Conservation (phyloP, 257 asterid genomes). For the Plantago ovata region DNA sequence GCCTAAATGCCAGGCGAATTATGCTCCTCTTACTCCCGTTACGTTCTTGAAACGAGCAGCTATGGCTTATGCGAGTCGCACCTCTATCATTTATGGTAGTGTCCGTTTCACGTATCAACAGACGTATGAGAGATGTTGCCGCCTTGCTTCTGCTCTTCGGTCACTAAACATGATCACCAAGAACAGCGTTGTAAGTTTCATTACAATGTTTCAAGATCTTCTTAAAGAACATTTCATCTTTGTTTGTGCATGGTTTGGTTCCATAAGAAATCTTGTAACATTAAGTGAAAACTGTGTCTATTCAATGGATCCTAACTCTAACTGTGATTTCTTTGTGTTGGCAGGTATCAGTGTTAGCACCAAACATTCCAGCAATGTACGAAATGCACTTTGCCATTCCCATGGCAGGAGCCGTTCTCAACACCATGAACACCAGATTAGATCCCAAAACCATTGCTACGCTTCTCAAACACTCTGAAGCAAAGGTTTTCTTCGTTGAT, state of each 20-base stretch:
- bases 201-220: no score
- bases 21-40: constrained; percentile 61
- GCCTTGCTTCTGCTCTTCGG: constrained; percentile 69
- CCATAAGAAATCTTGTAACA: no score
- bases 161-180: constrained; percentile 46
- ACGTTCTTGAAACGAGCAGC: constrained; percentile 69
- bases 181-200: constrained; percentile 58
- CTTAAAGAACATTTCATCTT: no score
- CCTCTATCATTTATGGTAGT: constrained; percentile 47
- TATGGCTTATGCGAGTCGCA: constrained; percentile 45
- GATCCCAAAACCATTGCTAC: constrained; percentile 58
- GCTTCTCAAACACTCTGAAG: constrained; percentile 70
- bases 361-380: constrained; percentile 73
- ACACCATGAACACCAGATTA: constrained; percentile 72
- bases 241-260: no score
- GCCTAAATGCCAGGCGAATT: constrained; percentile 70
- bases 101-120: constrained; percentile 65
- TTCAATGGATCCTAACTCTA: no score
- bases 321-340: no score
- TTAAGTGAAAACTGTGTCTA: no score
- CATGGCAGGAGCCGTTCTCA: constrained; percentile 92
- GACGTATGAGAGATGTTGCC: constrained; percentile 63
- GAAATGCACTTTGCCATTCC: constrained; percentile 95
- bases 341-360: constrained; percentile 85
- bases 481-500: constrained; percentile 59